Conservation (phyloP, 257 asterid genomes). For the Solanum bukasovii region DNA sequence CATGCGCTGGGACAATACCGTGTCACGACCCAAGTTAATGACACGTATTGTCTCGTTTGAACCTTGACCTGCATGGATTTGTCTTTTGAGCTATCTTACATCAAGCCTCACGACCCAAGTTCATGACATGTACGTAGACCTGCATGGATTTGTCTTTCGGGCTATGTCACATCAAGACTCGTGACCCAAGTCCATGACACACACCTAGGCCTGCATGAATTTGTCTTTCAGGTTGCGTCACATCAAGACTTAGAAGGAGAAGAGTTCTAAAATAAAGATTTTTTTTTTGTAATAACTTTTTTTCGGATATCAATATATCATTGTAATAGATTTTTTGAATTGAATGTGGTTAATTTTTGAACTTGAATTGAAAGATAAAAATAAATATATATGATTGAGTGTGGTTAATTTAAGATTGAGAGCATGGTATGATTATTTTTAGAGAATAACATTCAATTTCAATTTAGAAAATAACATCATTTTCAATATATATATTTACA, state of each 20-base stretch:
- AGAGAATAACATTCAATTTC: neutral
- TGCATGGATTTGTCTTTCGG: neutral
- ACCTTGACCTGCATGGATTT: neutral
- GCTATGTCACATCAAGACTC: neutral
- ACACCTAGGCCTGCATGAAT: neutral
- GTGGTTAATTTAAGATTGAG: neutral
- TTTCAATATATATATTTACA: neutral
- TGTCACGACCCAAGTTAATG: neutral
- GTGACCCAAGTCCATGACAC: neutral
- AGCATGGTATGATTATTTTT: neutral
- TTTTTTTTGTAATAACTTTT: too few species aligned
- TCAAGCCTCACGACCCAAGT: neutral
- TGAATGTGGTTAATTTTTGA: neutral
- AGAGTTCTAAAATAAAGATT: too few species aligned
- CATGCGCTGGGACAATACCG: too few species aligned
- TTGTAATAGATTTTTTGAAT: neutral
- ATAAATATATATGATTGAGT: neutral
- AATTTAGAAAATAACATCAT: too few species aligned
- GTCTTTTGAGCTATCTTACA: neutral
- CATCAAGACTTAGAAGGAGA: neutral
- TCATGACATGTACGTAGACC: neutral
- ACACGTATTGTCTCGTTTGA: neutral
- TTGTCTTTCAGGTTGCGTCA: neutral
- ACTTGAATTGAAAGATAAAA: neutral
- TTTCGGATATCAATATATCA: neutral